Base-by-base conservation (phyloP, 2,329 filamentous ascomycete genomes). In the Pseudocercospora crystallina region DNA sequence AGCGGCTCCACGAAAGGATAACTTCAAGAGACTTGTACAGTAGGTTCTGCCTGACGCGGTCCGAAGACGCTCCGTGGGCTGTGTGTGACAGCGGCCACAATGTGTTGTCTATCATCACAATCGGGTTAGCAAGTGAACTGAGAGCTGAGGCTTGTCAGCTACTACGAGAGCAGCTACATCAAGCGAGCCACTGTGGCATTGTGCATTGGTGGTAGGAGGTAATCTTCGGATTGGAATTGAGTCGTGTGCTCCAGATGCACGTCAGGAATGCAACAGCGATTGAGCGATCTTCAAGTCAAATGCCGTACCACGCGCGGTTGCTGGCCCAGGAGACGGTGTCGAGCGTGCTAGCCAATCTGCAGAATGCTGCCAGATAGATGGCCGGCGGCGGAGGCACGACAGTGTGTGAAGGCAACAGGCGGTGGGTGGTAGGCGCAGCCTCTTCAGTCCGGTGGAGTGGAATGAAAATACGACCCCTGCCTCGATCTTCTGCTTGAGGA, bases 151-250 rank as follows among this genome's bases (percentile, higher is more conserved):
- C n/a, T 29, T 36, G 10, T 31, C 42, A 44, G 42, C 41, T 43
- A 43, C 13, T 34, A 30, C 5, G 41, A 43, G 7, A n/a, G 30
- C 15, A 26, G n/a, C 32, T 35, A 33, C 32, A 35, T 44, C 42
- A 26, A 26, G 14, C 26, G 12, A 34, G n/a, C 17, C 11, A 5
- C 9, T 20, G 15, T 44, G 13, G 17, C 13, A 37, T 20, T 9
- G 30, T 29, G 20, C 10, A 17, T 20, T 31, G n/a, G 35, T 14
- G 36, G 36, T 39, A 34, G n/a, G 31, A 11, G 35, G 26, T 40
- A 49, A 43, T 43, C 49, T 38, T 52, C 37, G 36, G 34, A n/a
- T 29, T 49, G 45, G 50, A 48, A 53, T 49, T 53, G 33, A 43
- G 35, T 26, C 30, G 40, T 44, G 17, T 7, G 32, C 38, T 40